A percentile compares a stretch with the other conserved stretches of the same genome.
phyloP scores from a whole-genome alignment of 805 yeast species.

The Candida schatavii region DNA sequence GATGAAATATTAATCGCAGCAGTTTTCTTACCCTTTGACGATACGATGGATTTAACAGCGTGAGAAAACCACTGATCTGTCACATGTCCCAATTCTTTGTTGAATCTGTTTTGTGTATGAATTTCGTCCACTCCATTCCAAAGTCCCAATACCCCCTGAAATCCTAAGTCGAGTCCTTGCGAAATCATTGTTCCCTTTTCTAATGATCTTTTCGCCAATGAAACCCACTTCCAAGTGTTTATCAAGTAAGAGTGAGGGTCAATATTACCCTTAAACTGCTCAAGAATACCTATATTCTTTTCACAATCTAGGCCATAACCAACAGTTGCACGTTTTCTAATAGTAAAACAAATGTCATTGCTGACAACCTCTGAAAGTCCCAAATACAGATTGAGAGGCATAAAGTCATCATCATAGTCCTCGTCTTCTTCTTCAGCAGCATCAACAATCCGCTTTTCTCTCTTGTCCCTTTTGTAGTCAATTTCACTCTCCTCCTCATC shows the following conservation, averaged over 20 bases:
- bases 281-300: constrained; percentile 59
- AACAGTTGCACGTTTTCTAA: constrained; percentile 64
- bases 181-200: constrained; percentile 65
- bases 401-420: constrained; percentile 22
- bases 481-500: constrained; percentile 21
- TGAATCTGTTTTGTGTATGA: constrained; percentile 46
- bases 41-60: constrained; percentile 52
- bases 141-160: constrained; percentile 82
- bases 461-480: neutral
- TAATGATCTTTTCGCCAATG: constrained; percentile 63
- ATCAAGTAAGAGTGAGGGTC: constrained; percentile 53
- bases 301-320: constrained; percentile 74
- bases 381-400: constrained; percentile 28
- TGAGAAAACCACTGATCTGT: constrained; percentile 43
- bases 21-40: constrained; percentile 46
- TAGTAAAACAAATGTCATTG: constrained; percentile 72
- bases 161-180: constrained; percentile 75
- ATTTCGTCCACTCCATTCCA: constrained; percentile 73
- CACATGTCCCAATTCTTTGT: constrained; percentile 17
- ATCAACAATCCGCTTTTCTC: neutral
- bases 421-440: constrained; percentile 9
- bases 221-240: constrained; percentile 91
- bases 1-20: constrained; percentile 45
- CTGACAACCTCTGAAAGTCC: constrained; percentile 47
- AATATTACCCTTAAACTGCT: constrained; percentile 43